Conservation (phyloP, 441 rosid genomes). For the Populus tomentosa region DNA sequence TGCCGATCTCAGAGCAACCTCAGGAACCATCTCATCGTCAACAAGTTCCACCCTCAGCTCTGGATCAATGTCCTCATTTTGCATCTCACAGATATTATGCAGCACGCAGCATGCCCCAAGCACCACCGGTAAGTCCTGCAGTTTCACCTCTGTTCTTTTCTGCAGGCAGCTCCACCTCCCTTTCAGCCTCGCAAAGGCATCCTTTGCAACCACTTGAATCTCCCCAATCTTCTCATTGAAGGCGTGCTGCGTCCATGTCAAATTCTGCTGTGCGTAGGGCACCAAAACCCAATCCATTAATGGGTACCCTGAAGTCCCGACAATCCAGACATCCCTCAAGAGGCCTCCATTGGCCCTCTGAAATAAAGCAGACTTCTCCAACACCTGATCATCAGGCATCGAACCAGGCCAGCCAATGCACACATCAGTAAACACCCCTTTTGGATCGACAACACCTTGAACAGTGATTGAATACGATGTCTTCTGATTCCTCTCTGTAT, state of each 20-base stretch:
- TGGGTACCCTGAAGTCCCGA: slow-evolving; percentile 64
- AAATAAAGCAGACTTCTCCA: slow-evolving; percentile 64
- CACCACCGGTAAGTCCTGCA: slow-evolving; percentile 68
- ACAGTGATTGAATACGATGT: slow-evolving; percentile 74
- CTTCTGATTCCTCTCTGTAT: slow-evolving; percentile 81
- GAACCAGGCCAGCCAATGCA: slow-evolving; percentile 95
- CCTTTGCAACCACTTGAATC: slow-evolving; percentile 41
- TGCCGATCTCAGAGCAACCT: slow-evolving; percentile 42
- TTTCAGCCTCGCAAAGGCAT: slow-evolving; percentile 61
- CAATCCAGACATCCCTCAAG: slow-evolving; percentile 62
- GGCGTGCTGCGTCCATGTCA: slow-evolving; percentile 82
- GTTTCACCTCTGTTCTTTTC: slow-evolving; percentile 78
- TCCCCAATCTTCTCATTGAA: slow-evolving; percentile 61
- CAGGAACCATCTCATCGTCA: slow-evolving; percentile 66
- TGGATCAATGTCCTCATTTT: slow-evolving; percentile 45
- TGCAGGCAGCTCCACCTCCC: slow-evolving; percentile 79
- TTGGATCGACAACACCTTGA: slow-evolving; percentile 75
- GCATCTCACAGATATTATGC: slow-evolving; percentile 75
- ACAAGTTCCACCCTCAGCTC: slow-evolving; percentile 43
- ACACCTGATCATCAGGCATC: slow-evolving; percentile 62
- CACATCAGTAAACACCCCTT: slow-evolving; percentile 68
- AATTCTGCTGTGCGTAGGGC: slow-evolving; percentile 63
- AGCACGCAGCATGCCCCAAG: slow-evolving; percentile 79
- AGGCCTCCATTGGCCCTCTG: slow-evolving; percentile 59
- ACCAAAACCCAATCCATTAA: slow-evolving; percentile 72